Evolutionary conservation across 1,139 yeast species (phyloP).

Genomic region (Scheffersomyces lignicola): DNA sequence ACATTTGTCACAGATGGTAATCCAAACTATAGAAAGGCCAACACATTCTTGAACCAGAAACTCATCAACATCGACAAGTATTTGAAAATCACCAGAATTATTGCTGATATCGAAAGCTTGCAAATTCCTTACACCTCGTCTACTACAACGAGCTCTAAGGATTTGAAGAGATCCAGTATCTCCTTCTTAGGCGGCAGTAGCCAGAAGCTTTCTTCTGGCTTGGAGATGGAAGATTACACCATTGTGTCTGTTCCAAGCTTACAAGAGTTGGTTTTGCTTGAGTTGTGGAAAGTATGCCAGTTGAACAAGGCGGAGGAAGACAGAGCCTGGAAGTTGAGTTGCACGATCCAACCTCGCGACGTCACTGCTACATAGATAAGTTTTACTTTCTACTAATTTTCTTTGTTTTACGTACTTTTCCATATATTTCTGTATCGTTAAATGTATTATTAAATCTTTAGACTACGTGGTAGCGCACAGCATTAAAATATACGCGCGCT

Average conservation of each 20-base stretch:
- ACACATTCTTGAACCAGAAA: slow-evolving; percentile 57
- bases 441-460: slow-evolving; percentile 3
- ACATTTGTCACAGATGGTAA: slow-evolving; percentile 90
- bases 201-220: not conserved
- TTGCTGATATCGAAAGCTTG: slow-evolving; percentile 76
- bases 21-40: slow-evolving; percentile 62
- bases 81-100: slow-evolving; percentile 67
- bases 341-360: slow-evolving; percentile 49
- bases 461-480: too few relatives aligned
- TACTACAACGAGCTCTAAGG: slow-evolving; percentile 12
- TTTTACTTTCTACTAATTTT: too few relatives aligned
- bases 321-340: slow-evolving; percentile 72
- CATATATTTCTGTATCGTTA: not conserved
- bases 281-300: slow-evolving; percentile 68
- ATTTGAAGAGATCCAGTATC: slow-evolving; percentile 8
- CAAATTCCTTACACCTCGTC: slow-evolving; percentile 57
- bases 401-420: not conserved
- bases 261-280: slow-evolving; percentile 67
- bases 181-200: not conserved
- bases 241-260: slow-evolving; percentile 45
- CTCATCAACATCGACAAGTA: slow-evolving; percentile 83
- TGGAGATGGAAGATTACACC: slow-evolving; percentile 25
- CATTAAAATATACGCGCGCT: too few relatives aligned
- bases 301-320: slow-evolving; percentile 61
- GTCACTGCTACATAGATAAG: too few relatives aligned